phyloP scores from a whole-genome alignment of 2,329 filamentous ascomycete genomes.

The Microsporum audouinii region DNA sequence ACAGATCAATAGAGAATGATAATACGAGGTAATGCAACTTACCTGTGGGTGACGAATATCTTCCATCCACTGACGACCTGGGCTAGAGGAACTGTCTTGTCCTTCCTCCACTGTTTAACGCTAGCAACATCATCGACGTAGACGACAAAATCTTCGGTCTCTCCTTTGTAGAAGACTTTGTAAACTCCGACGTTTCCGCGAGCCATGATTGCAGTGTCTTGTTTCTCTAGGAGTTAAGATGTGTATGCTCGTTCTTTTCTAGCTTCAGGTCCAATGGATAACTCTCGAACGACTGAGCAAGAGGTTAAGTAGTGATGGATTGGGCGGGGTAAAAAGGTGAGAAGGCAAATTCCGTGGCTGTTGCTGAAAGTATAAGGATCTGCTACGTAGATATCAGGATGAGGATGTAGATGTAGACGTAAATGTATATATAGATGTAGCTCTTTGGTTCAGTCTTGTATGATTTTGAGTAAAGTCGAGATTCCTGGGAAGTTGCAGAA shows the following conservation, averaged over 20 bases:
- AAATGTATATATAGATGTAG: neutral
- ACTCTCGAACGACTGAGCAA: neutral
- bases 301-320: neutral
- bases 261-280: neutral
- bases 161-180: slow-evolving; percentile 81
- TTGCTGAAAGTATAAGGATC: neutral
- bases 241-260: neutral
- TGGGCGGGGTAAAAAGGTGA: neutral
- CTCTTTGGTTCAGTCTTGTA: neutral
- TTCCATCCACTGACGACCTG: slow-evolving; percentile 83
- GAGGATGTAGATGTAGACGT: neutral
- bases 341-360: neutral
- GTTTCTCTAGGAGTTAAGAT: neutral
- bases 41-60: slow-evolving; percentile 85
- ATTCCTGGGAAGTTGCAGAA: neutral
- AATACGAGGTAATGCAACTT: slow-evolving; percentile 32
- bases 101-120: slow-evolving; percentile 70
- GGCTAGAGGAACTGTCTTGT: slow-evolving; percentile 65
- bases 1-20: neutral
- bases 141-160: slow-evolving; percentile 56
- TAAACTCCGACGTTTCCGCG: slow-evolving; percentile 58
- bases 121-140: slow-evolving; percentile 50
- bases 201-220: slow-evolving; percentile 42
- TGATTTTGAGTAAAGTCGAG: neutral
- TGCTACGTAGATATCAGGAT: neutral